phyloP scores from a whole-genome alignment of 1,284 basidiomycete genomes.

The Amylostereum chailletii region DNA sequence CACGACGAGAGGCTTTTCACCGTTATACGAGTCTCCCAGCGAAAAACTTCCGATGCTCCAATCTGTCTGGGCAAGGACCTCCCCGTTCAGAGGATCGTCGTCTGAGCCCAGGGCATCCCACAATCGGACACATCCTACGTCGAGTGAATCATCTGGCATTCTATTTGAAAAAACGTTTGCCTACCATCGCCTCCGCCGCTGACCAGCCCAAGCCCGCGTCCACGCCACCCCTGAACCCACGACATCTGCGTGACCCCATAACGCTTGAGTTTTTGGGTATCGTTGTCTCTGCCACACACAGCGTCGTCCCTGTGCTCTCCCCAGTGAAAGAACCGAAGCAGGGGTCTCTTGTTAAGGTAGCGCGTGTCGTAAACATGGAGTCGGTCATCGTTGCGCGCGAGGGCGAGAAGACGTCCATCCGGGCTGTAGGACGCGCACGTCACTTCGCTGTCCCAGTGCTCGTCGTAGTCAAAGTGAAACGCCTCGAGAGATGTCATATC shows the following conservation, averaged over 20 bases:
- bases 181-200: conserved; percentile 61
- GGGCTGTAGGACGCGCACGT: conserved; percentile 45
- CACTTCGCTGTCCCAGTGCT: conserved; percentile 28
- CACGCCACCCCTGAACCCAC: conserved; percentile 41
- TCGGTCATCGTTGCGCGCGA: conserved; percentile 50
- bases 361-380: conserved; percentile 57
- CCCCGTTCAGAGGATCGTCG: conserved; percentile 29
- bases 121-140: conserved; percentile 51
- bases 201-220: conserved; percentile 36
- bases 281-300: conserved; percentile 9
- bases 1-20: conserved; percentile 53
- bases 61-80: conserved; percentile 38
- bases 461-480: not conserved
- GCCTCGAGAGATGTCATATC: conserved; percentile 24
- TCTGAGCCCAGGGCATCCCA: conserved; percentile 47
- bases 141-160: not conserved
- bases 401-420: conserved; percentile 50
- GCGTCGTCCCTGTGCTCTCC: conserved; percentile 21
- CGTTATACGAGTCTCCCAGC: conserved; percentile 41
- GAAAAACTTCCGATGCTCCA: conserved; percentile 54
- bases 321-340: conserved; percentile 32
- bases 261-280: conserved; percentile 18
- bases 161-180: conserved; percentile 12
- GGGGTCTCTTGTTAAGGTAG: conserved; percentile 33
- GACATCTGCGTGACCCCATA: conserved; percentile 48